Base-by-base conservation (phyloP, 306 rosid genomes). In the Vigna trinervia region DNA sequence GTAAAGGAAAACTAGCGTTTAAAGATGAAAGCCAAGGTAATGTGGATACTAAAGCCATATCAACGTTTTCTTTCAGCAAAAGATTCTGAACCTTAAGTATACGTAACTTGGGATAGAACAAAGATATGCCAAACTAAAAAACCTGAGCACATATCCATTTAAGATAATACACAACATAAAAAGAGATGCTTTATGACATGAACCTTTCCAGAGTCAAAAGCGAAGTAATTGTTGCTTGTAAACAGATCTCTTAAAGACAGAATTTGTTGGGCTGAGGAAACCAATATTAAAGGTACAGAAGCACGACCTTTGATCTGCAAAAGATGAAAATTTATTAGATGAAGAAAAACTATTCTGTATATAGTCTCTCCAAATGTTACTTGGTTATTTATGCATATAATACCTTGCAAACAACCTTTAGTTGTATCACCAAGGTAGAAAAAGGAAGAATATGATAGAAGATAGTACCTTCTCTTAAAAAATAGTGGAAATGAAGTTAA, bases 191-290 rank as follows among this genome's bases (percentile, higher is more conserved):
- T 48, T 50, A 50, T 36, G 54, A 62, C 61, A 63, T 80, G 62
- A 83, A 90, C 98, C 97, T 95, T 92, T 73, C 82, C 82, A 32
- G 90, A 43, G 82, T 86, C 86, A 43, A 95, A 92, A 69, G 56
- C 86, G 52, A 88, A 95, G 88, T 88, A 78, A 75, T 89, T 80
- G 56, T 95, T 90, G 54, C 84, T 75, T 76, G 79, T 77, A 79
- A 95, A 90, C 46, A 90, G 80, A 74, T 59, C 75, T 82, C 65
- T 88, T 53, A 90, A 54, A 48, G 88, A 78, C 81, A 78, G 82
- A 59, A 90, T 84, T 73, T 83, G 86, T 54, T 64, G 74, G 63
- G 88, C 73, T 5, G 98, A 82, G 78, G 89, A 87, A 75, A 92
- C 82, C 89, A 95, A 86, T 80, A 95, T 84, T 80, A 95, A 74